phyloP scores from a whole-genome alignment of 441 rosid species.

The Adansonia grandidieri region DNA sequence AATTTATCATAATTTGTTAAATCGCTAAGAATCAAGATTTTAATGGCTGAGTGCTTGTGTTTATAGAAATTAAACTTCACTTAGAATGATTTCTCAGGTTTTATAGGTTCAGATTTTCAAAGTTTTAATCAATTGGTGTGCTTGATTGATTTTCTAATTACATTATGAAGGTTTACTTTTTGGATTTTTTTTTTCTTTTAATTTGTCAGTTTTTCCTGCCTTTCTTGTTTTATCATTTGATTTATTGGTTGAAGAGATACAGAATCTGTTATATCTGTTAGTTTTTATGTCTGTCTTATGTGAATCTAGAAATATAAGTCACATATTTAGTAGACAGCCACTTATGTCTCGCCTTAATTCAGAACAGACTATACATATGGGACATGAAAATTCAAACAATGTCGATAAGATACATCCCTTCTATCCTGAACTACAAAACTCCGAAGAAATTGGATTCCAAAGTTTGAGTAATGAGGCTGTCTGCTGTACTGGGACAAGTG shows the following conservation, averaged over 20 bases:
- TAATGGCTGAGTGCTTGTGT: not conserved
- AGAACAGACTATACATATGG: slow-evolving; percentile 2
- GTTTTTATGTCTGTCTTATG: not conserved
- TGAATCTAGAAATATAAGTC: not conserved
- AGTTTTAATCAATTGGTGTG: not conserved
- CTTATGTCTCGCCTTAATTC: slow-evolving; percentile 7
- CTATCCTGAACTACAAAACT: slow-evolving; percentile 12
- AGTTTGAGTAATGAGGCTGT: slow-evolving; percentile 21
- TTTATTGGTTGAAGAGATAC: not conserved
- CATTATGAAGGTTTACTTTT: not conserved
- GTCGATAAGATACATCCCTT: slow-evolving; percentile 22
- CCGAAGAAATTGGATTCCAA: slow-evolving; percentile 19
- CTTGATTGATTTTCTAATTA: not conserved
- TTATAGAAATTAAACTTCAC: not conserved
- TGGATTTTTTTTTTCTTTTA: not conserved
- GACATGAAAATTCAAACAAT: not conserved
- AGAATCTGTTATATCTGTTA: not conserved
- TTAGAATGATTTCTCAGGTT: not conserved
- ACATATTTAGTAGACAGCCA: not conserved
- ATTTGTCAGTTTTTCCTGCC: not conserved
- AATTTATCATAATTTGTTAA: not conserved
- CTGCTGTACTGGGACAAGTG: slow-evolving; percentile 18
- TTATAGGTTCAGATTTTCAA: not conserved
- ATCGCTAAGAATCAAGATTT: not conserved
- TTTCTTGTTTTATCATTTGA: not conserved